phyloP scores from a whole-genome alignment of 2,329 filamentous ascomycete genomes.

The Fusarium incarnatum region DNA sequence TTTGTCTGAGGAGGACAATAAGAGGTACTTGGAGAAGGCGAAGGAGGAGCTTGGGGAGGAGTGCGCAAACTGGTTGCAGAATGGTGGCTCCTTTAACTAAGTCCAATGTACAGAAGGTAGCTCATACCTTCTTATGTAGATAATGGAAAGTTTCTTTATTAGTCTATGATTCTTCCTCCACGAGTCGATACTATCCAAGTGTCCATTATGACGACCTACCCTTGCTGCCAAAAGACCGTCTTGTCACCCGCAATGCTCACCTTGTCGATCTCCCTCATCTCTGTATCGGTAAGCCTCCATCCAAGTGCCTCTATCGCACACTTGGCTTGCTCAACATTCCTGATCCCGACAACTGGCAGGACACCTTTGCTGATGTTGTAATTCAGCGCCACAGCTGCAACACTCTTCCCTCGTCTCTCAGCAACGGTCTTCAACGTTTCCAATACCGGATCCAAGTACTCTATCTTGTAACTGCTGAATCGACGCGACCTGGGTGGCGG shows the following conservation, averaged over 20 bases:
- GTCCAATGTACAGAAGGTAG: fast-evolving
- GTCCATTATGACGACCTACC: neutral
- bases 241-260: constrained; percentile 9
- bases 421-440: neutral
- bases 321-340: constrained; percentile 11
- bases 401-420: constrained; percentile 6
- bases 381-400: constrained; percentile 5
- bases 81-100: neutral
- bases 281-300: constrained; percentile 7
- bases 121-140: neutral
- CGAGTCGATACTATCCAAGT: neutral
- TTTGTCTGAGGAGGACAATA: neutral
- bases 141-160: neutral
- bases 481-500: neutral
- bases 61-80: neutral
- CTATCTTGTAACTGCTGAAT: constrained; percentile 12
- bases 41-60: constrained; percentile 10
- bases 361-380: constrained; percentile 17
- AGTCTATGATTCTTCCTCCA: neutral
- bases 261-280: constrained; percentile 13
- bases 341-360: constrained; percentile 12
- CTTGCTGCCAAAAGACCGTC: constrained; percentile 14
- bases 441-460: constrained; percentile 2
- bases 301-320: constrained; percentile 12
- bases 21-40: neutral